Evolutionary conservation across 495 filamentous ascomycete genomes (phyloP).

Genomic region (Penicillium desertorum): DNA sequence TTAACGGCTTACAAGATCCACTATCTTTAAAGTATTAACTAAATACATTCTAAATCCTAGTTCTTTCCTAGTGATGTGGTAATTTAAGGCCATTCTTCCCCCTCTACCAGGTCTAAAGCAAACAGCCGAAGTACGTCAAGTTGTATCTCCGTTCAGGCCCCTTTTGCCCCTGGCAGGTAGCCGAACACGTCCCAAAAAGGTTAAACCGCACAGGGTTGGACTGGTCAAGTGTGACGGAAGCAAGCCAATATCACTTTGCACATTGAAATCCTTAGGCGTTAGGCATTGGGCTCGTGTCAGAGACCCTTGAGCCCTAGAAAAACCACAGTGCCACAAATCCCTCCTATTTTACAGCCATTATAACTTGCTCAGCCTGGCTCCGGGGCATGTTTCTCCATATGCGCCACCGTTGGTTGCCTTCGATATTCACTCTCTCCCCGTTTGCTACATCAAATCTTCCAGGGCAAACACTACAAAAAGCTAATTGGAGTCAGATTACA

Average conservation of each 20-base stretch:
- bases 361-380: neutral
- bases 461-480: neutral
- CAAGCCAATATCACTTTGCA: neutral
- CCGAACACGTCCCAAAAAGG: constrained; percentile 8
- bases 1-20: constrained; percentile 5
- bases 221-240: constrained; percentile 8
- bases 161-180: constrained; percentile 11
- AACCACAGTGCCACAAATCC: neutral
- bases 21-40: neutral
- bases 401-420: neutral
- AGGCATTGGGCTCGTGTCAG: constrained; percentile 1
- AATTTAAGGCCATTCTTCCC: no score
- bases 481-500: neutral
- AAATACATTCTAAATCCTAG: no score
- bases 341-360: neutral
- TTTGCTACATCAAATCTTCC: neutral
- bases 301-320: neutral
- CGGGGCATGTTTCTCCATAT: neutral
- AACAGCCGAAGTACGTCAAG: constrained; percentile 3
- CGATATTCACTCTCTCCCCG: neutral
- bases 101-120: neutral
- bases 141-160: neutral
- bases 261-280: neutral
- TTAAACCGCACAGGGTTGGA: constrained; percentile 3
- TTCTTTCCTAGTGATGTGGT: no score